Conservation (phyloP, 2,329 filamentous ascomycete species). For the Penicillium sp. region DNA sequence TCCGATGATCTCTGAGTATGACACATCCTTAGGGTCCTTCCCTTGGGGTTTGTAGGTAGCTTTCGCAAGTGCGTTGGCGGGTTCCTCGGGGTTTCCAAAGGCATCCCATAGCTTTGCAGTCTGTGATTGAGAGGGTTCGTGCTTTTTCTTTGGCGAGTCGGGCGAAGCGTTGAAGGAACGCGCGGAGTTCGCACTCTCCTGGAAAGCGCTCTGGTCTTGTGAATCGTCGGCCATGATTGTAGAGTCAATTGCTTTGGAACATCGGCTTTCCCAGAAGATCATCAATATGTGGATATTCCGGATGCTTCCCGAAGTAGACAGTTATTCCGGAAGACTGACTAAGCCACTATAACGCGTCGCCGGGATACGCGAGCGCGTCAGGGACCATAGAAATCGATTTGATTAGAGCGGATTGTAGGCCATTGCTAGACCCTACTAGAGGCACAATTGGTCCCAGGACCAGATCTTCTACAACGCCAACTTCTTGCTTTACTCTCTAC, state of each 20-base stretch:
- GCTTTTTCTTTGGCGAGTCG: slow-evolving; percentile 37
- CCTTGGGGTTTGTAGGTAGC: slow-evolving; percentile 62
- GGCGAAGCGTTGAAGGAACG: slow-evolving; percentile 18
- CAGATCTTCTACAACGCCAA: neutral
- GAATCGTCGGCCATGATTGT: slow-evolving; percentile 44
- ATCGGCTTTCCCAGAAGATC: slow-evolving; percentile 3
- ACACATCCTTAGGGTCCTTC: slow-evolving; percentile 50
- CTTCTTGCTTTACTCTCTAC: neutral
- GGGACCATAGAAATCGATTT: slow-evolving; percentile 18
- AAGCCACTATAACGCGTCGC: slow-evolving; percentile 29
- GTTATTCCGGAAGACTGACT: slow-evolving; percentile 29
- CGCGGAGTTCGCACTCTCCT: slow-evolving; percentile 19
- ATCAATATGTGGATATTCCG: slow-evolving; percentile 19
- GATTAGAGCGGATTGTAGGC: slow-evolving; percentile 18
- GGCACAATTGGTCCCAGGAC: slow-evolving; percentile 10
- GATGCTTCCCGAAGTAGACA: neutral
- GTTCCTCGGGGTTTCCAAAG: slow-evolving; percentile 50
- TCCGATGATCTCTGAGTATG: slow-evolving; percentile 44
- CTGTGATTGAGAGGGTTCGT: slow-evolving; percentile 47
- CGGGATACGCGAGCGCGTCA: slow-evolving; percentile 38
- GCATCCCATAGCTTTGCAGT: slow-evolving; percentile 51
- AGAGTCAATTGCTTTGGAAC: slow-evolving; percentile 5
- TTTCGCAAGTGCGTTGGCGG: slow-evolving; percentile 57
- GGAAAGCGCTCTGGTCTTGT: slow-evolving; percentile 26
- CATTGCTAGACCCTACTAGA: slow-evolving; percentile 18